Evolutionary conservation across 192 early-diverging fungal genomes (phyloP).

Genomic region (Backusella macrospora): DNA sequence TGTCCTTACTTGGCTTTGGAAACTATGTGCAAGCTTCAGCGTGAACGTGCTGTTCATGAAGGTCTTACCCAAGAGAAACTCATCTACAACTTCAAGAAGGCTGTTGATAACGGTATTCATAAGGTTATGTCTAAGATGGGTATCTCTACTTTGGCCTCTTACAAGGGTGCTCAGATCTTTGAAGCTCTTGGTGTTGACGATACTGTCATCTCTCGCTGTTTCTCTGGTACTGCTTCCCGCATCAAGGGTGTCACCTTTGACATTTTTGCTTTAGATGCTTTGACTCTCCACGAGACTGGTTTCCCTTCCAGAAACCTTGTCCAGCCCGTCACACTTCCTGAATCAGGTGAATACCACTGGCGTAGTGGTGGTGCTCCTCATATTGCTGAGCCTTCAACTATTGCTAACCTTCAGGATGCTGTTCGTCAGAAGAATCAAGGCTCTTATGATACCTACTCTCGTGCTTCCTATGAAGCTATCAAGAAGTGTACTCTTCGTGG

Average conservation of each 20-base stretch:
- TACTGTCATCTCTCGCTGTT: conserved; percentile 87
- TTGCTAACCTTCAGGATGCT: conserved; percentile 94
- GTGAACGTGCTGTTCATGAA: conserved; percentile 72
- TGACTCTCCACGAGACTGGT: conserved; percentile 83
- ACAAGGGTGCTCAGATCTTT: conserved; percentile 99
- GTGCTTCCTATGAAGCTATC: conserved; percentile 77
- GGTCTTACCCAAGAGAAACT: conserved; percentile 69
- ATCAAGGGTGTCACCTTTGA: conserved; percentile 88
- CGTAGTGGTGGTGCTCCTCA: conserved; percentile 90
- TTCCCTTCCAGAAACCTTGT: conserved; percentile 77
- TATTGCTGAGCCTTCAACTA: conserved; percentile 87
- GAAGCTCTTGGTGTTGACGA: conserved; percentile 92
- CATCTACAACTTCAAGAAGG: conserved; percentile 83
- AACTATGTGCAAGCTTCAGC: conserved; percentile 85
- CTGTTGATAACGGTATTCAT: conserved; percentile 90
- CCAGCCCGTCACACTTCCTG: conserved; percentile 71
- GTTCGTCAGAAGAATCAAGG: conserved; percentile 89
- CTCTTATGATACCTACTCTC: conserved; percentile 86
- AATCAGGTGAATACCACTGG: conserved; percentile 98
- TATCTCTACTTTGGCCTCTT: conserved; percentile 94
- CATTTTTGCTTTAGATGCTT: conserved; percentile 82
- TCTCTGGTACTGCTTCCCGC: conserved; percentile 93
- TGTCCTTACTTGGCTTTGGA: conserved; percentile 94
- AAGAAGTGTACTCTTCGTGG: conserved; percentile 94
- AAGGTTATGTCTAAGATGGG: conserved; percentile 99